These are phyloP conservation scores for Fusarium sp. DNA, from an alignment of 2,329 filamentous ascomycete genomes.

Conservation along the genomic window DNA sequence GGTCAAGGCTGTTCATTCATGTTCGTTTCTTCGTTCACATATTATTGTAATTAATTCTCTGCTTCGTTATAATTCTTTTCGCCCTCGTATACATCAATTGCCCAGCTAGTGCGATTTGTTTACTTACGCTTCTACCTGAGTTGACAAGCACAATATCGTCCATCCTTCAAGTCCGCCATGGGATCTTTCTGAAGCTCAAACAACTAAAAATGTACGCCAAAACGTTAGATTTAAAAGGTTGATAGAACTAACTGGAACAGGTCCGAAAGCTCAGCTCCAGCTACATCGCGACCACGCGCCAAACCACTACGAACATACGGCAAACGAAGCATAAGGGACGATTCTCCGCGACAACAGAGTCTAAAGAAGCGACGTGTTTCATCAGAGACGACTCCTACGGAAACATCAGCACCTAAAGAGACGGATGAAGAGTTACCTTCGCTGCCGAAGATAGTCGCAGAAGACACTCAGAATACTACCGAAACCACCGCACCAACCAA, in stretches of 20 bases:
- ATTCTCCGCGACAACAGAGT: constrained; percentile 30
- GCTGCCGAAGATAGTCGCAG: neutral
- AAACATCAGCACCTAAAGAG: neutral
- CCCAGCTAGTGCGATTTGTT: fast-evolving
- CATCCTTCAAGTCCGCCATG: constrained; percentile 14
- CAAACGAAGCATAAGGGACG: constrained; percentile 48
- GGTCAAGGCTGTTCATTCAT: neutral
- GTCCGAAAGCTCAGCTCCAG: constrained; percentile 47
- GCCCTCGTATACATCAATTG: fast-evolving
- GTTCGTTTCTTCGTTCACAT: neutral
- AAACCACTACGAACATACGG: constrained; percentile 56
- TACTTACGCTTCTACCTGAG: neutral
- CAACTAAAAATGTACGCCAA: neutral
- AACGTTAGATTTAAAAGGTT: neutral
- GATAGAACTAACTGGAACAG: constrained; percentile 37
- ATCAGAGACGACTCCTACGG: neutral
- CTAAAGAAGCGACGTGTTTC: constrained; percentile 44
- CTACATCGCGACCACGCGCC: constrained; percentile 45
- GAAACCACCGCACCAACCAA: neutral
- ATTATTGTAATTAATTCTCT: neutral
- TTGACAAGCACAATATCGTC: neutral
- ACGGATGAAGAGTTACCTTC: neutral
- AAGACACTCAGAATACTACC: neutral
- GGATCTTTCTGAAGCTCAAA: neutral
- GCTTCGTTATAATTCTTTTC: neutral